phyloP scores from a whole-genome alignment of 169 alveolate genomes.

The Eimeria necatrix region DNA sequence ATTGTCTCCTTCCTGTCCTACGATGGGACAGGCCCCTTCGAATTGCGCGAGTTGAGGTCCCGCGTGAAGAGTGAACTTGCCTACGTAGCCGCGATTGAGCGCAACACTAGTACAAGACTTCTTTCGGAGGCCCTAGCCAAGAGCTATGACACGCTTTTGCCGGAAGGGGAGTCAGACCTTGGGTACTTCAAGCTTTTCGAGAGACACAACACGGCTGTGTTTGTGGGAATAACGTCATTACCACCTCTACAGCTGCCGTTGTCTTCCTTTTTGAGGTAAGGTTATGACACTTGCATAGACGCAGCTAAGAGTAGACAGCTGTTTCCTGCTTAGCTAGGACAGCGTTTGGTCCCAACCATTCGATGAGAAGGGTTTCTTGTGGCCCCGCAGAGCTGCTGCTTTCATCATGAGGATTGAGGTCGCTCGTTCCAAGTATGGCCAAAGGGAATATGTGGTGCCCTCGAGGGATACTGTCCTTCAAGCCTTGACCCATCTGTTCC shows the following conservation, averaged over 20 bases:
- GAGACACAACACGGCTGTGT: slow-evolving; percentile 72
- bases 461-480: slow-evolving; percentile 65
- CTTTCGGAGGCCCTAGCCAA: slow-evolving; percentile 61
- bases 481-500: slow-evolving; percentile 59
- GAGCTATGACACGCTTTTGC: slow-evolving; percentile 56
- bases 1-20: slow-evolving; percentile 60
- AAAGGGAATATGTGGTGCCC: slow-evolving; percentile 73
- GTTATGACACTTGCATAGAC: neutral
- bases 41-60: slow-evolving; percentile 65
- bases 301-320: neutral
- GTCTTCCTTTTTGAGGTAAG: slow-evolving; percentile 71
- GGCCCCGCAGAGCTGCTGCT: slow-evolving; percentile 54
- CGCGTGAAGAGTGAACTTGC: slow-evolving; percentile 63
- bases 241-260: slow-evolving; percentile 68
- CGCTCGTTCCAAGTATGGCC: slow-evolving; percentile 67
- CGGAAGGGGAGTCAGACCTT: slow-evolving; percentile 69
- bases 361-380: neutral
- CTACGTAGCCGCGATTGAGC: slow-evolving; percentile 68
- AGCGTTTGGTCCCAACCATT: too few relatives aligned
- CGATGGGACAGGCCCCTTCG: slow-evolving; percentile 70
- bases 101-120: slow-evolving; percentile 62
- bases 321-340: too few relatives aligned
- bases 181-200: slow-evolving; percentile 66
- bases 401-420: slow-evolving; percentile 75
- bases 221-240: slow-evolving; percentile 65